A percentile compares a stretch with the other conserved stretches of the same genome.
phyloP scores from a whole-genome alignment of 306 rosid genomes.

The Quercus rubra region DNA sequence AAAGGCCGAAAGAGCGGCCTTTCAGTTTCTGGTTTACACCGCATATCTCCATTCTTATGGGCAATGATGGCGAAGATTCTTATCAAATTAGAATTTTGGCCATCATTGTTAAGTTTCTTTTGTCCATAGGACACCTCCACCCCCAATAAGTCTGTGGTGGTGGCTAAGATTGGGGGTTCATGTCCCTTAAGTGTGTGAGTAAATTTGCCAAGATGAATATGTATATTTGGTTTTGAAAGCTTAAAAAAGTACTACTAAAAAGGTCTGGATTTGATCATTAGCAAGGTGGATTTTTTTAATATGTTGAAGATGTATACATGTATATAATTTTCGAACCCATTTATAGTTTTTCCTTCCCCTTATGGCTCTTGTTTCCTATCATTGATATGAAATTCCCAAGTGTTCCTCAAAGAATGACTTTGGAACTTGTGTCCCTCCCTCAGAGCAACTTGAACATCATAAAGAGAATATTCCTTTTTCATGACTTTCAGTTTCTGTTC shows the following conservation, averaged over 20 bases:
- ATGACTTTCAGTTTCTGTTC: neutral
- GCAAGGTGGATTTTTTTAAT: neutral
- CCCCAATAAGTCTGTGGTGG: neutral
- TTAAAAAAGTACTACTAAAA: neutral
- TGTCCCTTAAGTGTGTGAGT: neutral
- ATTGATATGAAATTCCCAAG: neutral
- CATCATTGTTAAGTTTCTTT: neutral
- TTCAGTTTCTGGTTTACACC: neutral
- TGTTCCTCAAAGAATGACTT: neutral
- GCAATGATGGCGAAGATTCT: too few relatives aligned
- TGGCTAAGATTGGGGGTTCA: neutral
- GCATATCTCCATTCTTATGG: neutral
- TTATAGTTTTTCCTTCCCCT: neutral
- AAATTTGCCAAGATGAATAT: neutral
- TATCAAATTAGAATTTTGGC: too few relatives aligned
- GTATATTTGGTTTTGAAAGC: neutral
- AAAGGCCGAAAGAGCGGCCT: neutral
- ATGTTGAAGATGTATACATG: too few relatives aligned
- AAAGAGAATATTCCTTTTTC: neutral
- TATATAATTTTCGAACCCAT: neutral
- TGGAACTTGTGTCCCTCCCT: neutral
- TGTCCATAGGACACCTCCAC: neutral
- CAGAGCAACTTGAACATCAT: neutral
- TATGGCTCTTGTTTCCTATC: neutral
- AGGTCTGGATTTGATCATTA: neutral